Base-by-base conservation (phyloP, 108 stramenopile species). In the Fragilariopsis cylindrus region DNA sequence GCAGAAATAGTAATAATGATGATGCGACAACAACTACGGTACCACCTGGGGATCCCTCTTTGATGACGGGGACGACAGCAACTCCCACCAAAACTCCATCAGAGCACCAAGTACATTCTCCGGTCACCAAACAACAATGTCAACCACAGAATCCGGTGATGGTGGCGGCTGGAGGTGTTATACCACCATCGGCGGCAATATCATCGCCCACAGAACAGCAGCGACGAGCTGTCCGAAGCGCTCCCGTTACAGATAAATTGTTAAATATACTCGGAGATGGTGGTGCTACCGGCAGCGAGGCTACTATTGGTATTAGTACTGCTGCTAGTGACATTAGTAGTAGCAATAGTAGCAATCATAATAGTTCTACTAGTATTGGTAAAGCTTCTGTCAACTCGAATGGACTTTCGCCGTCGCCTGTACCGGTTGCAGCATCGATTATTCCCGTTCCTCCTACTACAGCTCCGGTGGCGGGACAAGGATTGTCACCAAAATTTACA, bases 231-330 rank as follows among this genome's bases (percentile, higher is more conserved):
- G 68, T 62, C 12, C 42, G 47, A 47, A 53, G 42, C 52, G 75
- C 80, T 13, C 81, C 81, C n/a, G 76, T 77, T 11, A 81, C 81
- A 42, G 81, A 81, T 57, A 76, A 76, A 42, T 46, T 81, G 21
- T 57, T 81, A 60, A 74, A 65, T 48, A 18, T 79, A 41, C 55
- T 79, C n/a, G 69, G 65, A 50, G 70, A 69, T 9, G 55, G 57
- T 9, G 39, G 72, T 3, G 42, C 76, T 7, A 7, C 76, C 6
- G 15, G 50, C 54, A 66, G 1, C 57, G 44, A 41, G 65, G 12
- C 18, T 39, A n/a, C 52, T 53, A n/a, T 1, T 53, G 52, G 30
- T 30, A 30, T 30, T 30, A 9, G 50, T 13, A 13, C 13, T 52
- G 50, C 1, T 9, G 50, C 50, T 13, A 52, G 13, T 13, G 50